Percentiles rank a stretch among this genome's conserved stretches.
Evolutionary conservation across 805 yeast genomes (phyloP).

Genomic region (Saccharomyces mikatae): DNA sequence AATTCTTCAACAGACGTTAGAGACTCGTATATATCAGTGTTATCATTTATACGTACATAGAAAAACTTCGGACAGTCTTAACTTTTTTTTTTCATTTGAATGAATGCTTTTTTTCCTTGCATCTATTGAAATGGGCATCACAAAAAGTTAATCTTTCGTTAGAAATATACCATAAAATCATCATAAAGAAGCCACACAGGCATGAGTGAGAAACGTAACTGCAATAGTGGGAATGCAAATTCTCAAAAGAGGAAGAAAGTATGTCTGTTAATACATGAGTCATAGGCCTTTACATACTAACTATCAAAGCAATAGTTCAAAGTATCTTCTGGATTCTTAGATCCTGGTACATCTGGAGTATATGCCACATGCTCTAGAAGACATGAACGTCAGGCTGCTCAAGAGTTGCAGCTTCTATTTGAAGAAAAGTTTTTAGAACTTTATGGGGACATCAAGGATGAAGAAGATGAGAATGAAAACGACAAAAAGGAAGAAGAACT

Average conservation of each 20-base stretch:
- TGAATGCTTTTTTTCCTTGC: neutral
- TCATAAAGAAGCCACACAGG: neutral
- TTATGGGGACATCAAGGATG: conserved; percentile 33
- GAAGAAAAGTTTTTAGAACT: conserved; percentile 43
- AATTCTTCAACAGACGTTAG: conserved; percentile 20
- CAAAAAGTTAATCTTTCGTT: neutral
- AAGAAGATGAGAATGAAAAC: conserved; percentile 13
- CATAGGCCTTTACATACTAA: neutral
- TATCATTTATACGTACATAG: neutral
- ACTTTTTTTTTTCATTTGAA: neutral
- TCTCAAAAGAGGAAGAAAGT: conserved; percentile 9
- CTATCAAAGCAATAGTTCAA: conserved; percentile 14
- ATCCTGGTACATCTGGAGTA: conserved; percentile 80
- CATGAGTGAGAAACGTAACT: neutral
- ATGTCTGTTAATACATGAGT: neutral
- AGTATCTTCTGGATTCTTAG: conserved; percentile 37
- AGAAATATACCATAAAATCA: neutral
- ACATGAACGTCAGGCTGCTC: conserved; percentile 68
- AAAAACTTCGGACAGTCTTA: neutral
- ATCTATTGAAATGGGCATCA: neutral
- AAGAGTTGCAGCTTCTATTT: conserved; percentile 57
- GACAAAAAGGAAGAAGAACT: conserved; percentile 36
- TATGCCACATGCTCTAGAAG: conserved; percentile 85
- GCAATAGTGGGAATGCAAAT: neutral
- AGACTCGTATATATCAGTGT: neutral